Evolutionary conservation across 345 rosid genomes (phyloP).

Genomic region (Camelina laxa): DNA sequence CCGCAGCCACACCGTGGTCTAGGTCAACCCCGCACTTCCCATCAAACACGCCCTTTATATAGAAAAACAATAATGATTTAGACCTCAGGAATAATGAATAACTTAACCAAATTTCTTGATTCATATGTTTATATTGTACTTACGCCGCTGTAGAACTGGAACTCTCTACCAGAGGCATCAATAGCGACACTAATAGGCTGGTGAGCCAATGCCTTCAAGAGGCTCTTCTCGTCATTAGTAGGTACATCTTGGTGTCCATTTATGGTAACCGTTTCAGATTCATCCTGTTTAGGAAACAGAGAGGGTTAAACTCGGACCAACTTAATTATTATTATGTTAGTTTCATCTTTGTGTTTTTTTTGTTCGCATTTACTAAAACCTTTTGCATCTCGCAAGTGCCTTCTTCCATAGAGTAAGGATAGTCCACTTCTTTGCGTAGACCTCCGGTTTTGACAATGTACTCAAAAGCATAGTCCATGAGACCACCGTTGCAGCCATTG

Average conservation of each 20-base stretch:
- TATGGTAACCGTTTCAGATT: conserved; percentile 62
- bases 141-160: conserved; percentile 81
- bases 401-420: conserved; percentile 70
- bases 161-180: conserved; percentile 74
- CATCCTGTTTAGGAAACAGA: conserved; percentile 50
- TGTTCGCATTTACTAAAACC: conserved; percentile 37
- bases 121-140: conserved; percentile 21
- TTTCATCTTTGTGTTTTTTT: neutral
- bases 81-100: neutral
- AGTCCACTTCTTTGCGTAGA: conserved; percentile 74
- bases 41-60: conserved; percentile 70
- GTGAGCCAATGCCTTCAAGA: conserved; percentile 73
- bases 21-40: conserved; percentile 70
- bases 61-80: conserved; percentile 2
- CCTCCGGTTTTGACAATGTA: conserved; percentile 77
- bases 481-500: conserved; percentile 91
- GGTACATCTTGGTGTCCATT: conserved; percentile 75
- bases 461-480: conserved; percentile 85
- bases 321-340: neutral
- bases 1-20: conserved; percentile 82
- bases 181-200: conserved; percentile 86
- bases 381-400: conserved; percentile 62
- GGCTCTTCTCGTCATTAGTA: conserved; percentile 58
- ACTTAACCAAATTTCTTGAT: neutral
- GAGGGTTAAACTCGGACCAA: neutral